Evolutionary conservation across 192 early-diverging fungal genomes (phyloP), one percentile per base, ranked within the genome.

Genomic region (Mortierella alpina): DNA sequence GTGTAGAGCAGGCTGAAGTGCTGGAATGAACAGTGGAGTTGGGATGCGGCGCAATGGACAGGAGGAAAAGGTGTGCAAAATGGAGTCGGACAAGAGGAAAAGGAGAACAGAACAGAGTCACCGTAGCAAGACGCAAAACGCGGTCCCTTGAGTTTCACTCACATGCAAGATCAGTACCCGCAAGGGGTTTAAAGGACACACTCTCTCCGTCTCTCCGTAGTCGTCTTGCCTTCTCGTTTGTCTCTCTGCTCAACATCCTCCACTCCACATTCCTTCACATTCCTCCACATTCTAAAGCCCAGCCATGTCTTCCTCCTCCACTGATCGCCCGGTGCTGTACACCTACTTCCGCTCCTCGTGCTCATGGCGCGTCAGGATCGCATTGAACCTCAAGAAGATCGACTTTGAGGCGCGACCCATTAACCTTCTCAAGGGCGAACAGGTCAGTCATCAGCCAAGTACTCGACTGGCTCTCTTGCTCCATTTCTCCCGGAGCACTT

Each of bases 311-410:
- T 22, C 54, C 13, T 8, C 68, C 7, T 42, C 65, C 49, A 9
- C 54, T 10, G 55, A 84, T n/a, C 65, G 61, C 13, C 87, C 89
- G 22, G 68, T 89, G 7, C 88, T 96, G 5, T 95, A 95, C 70
- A 75, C 85, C 6, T 97, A 95, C 85, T 96, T 85, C 76, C 89
- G 95, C 39, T 93, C 92, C 40, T 91, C 90, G 42, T 90, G 87
- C 66, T 86, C 90, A 5, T 95, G 89, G 78, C 90, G 96, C 70
- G 91, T 96, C 47, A 80, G 94, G 40, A 90, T 93, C 48, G 90
- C 88, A 23, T 86, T 98, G 15, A 84, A 86, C 62, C 88, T 86
- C 88, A 98, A 98, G 74, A 85, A 84, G 53, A 89, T 97, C 55
- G 82, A 84, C 7, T 94, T 93, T 79, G 91, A 95, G 46, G 45